Conservation (phyloP, 495 filamentous ascomycete genomes). For the Stereocaulon alpinum region DNA sequence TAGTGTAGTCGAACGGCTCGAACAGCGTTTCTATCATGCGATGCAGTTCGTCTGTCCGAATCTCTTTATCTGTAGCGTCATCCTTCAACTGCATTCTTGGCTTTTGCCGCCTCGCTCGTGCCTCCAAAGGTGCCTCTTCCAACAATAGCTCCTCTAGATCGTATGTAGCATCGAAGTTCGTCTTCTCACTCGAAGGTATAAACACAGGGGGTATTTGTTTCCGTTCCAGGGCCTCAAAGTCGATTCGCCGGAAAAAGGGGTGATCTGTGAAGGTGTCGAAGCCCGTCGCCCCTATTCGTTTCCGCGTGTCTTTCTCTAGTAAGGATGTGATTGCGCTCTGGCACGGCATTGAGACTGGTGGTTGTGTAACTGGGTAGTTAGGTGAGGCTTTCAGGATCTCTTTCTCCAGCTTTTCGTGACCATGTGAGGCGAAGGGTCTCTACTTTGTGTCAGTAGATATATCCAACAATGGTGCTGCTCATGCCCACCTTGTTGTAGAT, state of each 20-base stretch:
- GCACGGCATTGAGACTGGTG: constrained; percentile 76
- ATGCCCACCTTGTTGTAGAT: constrained; percentile 88
- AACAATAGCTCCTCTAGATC: constrained; percentile 89
- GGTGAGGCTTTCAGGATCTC: constrained; percentile 76
- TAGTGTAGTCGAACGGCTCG: constrained; percentile 90
- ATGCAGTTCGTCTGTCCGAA: constrained; percentile 87
- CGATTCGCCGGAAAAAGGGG: constrained; percentile 76
- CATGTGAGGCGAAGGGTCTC: constrained; percentile 87
- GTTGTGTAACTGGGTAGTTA: constrained; percentile 79
- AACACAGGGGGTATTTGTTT: constrained; percentile 92
- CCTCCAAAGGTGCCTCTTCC: constrained; percentile 92
- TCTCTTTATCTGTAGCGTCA: constrained; percentile 91
- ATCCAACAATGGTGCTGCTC: neutral
- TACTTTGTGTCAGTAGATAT: constrained; percentile 29
- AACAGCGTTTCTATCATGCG: constrained; percentile 91
- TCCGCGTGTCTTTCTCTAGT: constrained; percentile 66
- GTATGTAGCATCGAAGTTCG: constrained; percentile 98
- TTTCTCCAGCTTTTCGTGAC: constrained; percentile 65
- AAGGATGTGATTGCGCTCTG: constrained; percentile 74
- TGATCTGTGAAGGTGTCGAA: constrained; percentile 78
- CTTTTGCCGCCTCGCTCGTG: constrained; percentile 83
- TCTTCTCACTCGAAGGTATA: constrained; percentile 88
- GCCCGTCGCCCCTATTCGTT: constrained; percentile 66
- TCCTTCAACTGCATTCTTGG: constrained; percentile 83
- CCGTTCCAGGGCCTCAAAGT: constrained; percentile 74